phyloP scores from a whole-genome alignment of 2,329 filamentous ascomycete genomes.

The Chrysoporthe puriensis region DNA sequence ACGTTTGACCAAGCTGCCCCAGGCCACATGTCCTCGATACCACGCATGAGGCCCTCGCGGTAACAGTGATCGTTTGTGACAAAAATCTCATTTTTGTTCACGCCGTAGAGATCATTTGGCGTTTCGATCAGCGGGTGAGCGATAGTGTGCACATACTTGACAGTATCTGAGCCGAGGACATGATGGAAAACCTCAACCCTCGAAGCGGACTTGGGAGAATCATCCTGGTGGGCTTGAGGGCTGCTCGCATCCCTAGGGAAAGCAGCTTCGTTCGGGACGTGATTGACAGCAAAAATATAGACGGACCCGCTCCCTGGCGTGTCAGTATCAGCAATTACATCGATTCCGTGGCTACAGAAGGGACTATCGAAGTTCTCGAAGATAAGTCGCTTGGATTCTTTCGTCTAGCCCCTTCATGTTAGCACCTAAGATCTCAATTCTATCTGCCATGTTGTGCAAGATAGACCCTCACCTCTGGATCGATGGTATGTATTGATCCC shows the following conservation, averaged over 20 bases:
- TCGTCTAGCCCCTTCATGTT: constrained; percentile 41
- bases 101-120: constrained; percentile 25
- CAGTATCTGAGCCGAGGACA: constrained; percentile 19
- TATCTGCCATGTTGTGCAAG: not conserved
- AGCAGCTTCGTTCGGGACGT: constrained; percentile 49
- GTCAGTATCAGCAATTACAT: constrained; percentile 56
- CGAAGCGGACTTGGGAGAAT: constrained; percentile 20
- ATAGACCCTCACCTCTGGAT: constrained; percentile 50
- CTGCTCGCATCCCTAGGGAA: constrained; percentile 20
- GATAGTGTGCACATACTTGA: constrained; percentile 23
- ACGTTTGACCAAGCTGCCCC: constrained; percentile 24
- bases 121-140: constrained; percentile 27
- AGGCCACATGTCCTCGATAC: constrained; percentile 16
- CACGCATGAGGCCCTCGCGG: constrained; percentile 21
- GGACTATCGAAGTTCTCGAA: constrained; percentile 56
- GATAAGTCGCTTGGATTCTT: constrained; percentile 48
- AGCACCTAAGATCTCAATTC: not conserved
- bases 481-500: constrained; percentile 56
- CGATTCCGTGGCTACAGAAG: constrained; percentile 64
- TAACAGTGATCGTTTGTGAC: constrained; percentile 27
- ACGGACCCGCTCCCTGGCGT: constrained; percentile 44
- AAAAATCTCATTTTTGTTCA: constrained; percentile 22
- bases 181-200: constrained; percentile 27
- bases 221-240: constrained; percentile 4
- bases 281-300: constrained; percentile 65